Evolutionary conservation across 2,329 filamentous ascomycete genomes (phyloP).

Genomic region (Colletotrichum simmondsii): DNA sequence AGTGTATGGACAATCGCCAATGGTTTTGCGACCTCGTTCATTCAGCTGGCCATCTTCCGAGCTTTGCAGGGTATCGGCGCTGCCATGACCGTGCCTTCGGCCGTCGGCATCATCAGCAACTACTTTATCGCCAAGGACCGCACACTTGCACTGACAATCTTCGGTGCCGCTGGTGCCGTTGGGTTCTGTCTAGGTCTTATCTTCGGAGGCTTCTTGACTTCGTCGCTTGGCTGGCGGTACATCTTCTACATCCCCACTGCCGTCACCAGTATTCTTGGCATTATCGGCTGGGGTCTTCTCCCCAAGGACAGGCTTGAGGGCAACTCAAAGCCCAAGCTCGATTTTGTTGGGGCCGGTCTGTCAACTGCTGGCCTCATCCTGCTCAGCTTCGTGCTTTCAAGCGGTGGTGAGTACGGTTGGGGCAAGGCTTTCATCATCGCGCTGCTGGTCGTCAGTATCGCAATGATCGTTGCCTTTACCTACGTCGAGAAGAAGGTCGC

Average conservation of each 20-base stretch:
- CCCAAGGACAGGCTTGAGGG: conserved; percentile 49
- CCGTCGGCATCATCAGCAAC: conserved; percentile 69
- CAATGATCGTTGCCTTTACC: conserved; percentile 49
- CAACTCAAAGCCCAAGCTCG: conserved; percentile 47
- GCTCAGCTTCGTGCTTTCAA: conserved; percentile 55
- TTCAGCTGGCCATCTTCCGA: conserved; percentile 26
- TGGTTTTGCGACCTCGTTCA: conserved; percentile 21
- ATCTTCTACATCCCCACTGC: conserved; percentile 27
- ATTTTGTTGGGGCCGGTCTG: conserved; percentile 52
- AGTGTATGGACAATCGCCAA: conserved; percentile 25
- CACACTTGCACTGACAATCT: conserved; percentile 24
- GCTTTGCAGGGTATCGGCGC: conserved; percentile 25
- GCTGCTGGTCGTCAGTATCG: conserved; percentile 49
- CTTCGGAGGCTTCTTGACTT: conserved; percentile 24
- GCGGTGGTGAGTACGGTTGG: conserved; percentile 58
- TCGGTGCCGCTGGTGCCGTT: conserved; percentile 23
- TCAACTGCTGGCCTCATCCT: conserved; percentile 55
- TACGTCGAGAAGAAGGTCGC: conserved; percentile 53
- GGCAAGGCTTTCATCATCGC: conserved; percentile 55
- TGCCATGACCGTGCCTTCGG: conserved; percentile 87
- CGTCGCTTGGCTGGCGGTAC: conserved; percentile 27
- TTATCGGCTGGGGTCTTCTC: conserved; percentile 46
- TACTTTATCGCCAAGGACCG: conserved; percentile 24
- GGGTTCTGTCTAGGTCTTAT: conserved; percentile 25
- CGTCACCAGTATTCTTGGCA: conserved; percentile 53